Evolutionary conservation across 441 rosid genomes (phyloP).

Genomic region (Gossypium schwendimanii): DNA sequence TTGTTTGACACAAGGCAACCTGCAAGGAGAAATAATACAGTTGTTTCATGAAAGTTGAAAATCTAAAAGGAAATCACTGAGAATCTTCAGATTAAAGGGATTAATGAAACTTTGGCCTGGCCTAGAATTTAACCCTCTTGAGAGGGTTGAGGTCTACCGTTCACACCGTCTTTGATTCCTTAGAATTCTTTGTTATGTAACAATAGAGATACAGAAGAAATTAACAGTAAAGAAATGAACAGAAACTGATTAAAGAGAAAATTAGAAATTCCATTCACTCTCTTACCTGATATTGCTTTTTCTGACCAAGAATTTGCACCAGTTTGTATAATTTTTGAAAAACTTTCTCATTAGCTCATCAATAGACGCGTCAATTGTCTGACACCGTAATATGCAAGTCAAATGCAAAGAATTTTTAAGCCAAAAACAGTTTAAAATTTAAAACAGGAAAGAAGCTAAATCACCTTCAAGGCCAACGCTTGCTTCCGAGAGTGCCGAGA

Average conservation of each 20-base stretch:
- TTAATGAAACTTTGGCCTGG: not conserved
- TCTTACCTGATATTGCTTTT: slow-evolving; percentile 69
- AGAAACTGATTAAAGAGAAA: not conserved
- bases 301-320: slow-evolving; percentile 88
- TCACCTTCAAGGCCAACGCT: slow-evolving; percentile 46
- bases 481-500: slow-evolving; percentile 56
- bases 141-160: slow-evolving; percentile 4
- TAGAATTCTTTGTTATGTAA: not conserved
- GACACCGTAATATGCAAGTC: slow-evolving; percentile 22
- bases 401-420: slow-evolving; percentile 14
- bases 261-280: slow-evolving; percentile 2
- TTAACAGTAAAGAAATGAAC: not conserved
- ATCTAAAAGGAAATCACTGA: not conserved
- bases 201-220: not conserved
- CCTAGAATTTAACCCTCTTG: not conserved
- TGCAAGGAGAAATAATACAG: slow-evolving; percentile 27
- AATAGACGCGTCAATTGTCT: slow-evolving; percentile 70
- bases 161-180: not conserved
- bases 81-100: slow-evolving; percentile 5
- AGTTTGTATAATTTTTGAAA: slow-evolving; percentile 80
- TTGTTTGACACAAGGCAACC: slow-evolving; percentile 72
- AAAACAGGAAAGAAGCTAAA: slow-evolving; percentile 3
- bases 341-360: slow-evolving; percentile 82
- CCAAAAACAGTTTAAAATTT: not conserved
- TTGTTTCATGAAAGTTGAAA: slow-evolving; percentile 7